phyloP scores from a whole-genome alignment of 2,329 filamentous ascomycete species.

The Curvularia eragrostidis region DNA sequence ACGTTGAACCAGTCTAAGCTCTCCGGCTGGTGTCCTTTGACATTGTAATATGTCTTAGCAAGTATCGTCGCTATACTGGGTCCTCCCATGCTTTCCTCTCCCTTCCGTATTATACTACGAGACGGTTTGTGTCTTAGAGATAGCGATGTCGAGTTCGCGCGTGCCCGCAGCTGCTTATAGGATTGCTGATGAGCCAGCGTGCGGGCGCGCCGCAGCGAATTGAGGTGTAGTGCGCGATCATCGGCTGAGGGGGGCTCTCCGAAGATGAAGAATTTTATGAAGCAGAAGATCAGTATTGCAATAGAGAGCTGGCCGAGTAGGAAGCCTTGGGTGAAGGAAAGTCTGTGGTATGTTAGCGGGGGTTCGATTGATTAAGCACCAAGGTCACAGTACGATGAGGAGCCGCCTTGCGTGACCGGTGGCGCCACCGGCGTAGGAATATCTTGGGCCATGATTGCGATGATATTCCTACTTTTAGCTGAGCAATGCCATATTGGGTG shows the following conservation, averaged over 20 bases:
- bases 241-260: conserved; percentile 89
- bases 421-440: conserved; percentile 22
- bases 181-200: conserved; percentile 70
- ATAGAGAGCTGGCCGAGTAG: conserved; percentile 93
- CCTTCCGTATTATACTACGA: conserved; percentile 55
- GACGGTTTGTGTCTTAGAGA: conserved; percentile 49
- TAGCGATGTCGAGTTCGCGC: conserved; percentile 45
- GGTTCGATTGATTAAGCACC: conserved; percentile 12
- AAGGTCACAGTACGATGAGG: conserved; percentile 24
- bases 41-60: conserved; percentile 97
- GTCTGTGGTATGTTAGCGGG: conserved; percentile 56
- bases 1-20: conserved; percentile 99
- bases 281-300: conserved; percentile 86
- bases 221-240: conserved; percentile 75
- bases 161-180: conserved; percentile 34
- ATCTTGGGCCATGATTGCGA: conserved; percentile 25
- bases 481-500: conserved; percentile 12
- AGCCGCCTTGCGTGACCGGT: conserved; percentile 25
- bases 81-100: conserved; percentile 56
- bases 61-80: conserved; percentile 94
- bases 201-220: conserved; percentile 74
- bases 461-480: conserved; percentile 13
- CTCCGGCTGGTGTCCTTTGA: conserved; percentile 93
- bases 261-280: conserved; percentile 99
- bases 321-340: conserved; percentile 93